Conservation (phyloP, 2,329 filamentous ascomycete species). For the Fusarium bactridioides region DNA sequence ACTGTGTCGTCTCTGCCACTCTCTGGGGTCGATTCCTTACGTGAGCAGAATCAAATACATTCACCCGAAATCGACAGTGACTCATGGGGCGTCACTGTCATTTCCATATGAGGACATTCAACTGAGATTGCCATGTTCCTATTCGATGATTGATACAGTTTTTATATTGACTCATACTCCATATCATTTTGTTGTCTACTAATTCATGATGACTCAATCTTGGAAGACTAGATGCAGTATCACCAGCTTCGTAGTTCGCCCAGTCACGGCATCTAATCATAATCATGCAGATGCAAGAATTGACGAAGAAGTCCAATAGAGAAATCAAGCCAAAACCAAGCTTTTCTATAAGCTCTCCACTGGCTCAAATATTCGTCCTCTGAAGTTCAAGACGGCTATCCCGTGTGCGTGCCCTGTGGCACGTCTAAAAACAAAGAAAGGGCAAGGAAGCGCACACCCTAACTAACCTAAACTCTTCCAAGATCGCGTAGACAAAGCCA, state of each 20-base stretch:
- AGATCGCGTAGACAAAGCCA: constrained; percentile 13
- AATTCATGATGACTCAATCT: constrained; percentile 8
- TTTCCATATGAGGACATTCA: background rate
- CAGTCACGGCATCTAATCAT: background rate
- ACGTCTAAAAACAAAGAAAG: background rate
- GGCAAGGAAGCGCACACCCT: background rate
- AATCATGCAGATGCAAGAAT: background rate
- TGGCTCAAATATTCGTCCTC: background rate
- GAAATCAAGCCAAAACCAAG: background rate
- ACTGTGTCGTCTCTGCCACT: background rate
- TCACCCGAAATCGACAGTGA: constrained; percentile 26
- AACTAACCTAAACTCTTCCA: background rate
- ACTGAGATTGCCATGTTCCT: background rate
- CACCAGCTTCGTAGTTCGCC: background rate
- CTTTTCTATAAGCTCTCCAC: background rate
- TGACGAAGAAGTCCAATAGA: background rate
- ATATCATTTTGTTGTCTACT: background rate
- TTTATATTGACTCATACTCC: constrained; percentile 16
- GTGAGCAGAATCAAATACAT: constrained; percentile 24
- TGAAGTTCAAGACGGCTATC: background rate
- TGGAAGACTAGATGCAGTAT: background rate
- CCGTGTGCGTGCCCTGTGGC: background rate
- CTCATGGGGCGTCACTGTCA: constrained; percentile 25
- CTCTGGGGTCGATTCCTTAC: constrained; percentile 13
- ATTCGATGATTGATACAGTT: background rate